Evolutionary conservation across 441 rosid species (phyloP), one percentile per base, ranked within the genome.

Genomic region (Hura crepitans): DNA sequence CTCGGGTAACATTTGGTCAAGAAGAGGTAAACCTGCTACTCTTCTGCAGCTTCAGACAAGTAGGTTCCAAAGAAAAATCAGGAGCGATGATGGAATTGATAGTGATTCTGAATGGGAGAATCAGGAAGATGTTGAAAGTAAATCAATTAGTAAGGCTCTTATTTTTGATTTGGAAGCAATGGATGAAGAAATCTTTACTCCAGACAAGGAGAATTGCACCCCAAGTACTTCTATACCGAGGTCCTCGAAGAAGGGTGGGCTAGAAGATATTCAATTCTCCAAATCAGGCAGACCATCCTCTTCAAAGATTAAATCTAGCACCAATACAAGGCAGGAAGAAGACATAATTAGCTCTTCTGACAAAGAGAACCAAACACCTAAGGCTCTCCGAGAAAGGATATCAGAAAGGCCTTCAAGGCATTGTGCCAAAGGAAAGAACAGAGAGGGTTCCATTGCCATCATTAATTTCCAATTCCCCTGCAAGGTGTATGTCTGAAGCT

Each of bases 181-280:
- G 50, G 90, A 85, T 74, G 85, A 88, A 75, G 96, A 88, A 71
- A 72, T 76, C 23, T 82, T 81, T 63, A 86, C 86, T 65, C 93
- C 89, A 68, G 87, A 87, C 73, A 93, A 85, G 81, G 98, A 93
- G 86, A 93, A 91, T 75, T 74, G 80, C 77, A 80, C 84, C n/a
- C 93, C 96, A 74, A 83, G 80, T 51, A 72, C 81, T 63, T 86
- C 72, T 71, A 53, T 77, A 72, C 66, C 78, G 54, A 83, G 76
- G 74, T 79, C 84, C 66, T 86, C 76, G 69, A 84, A 80, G 59
- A 80, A 79, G 56, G 81, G 82, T 65, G 81, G 74, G 71, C 61
- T 81, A 42, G 84, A 77, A 65, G 89, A 79, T 72, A 62, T 43
- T 63, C 78, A 76, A 70, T 72, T 67, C 56, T 47, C 62, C 28